Conservation (phyloP, 495 filamentous ascomycete species). For the Podospora anserina region DNA sequence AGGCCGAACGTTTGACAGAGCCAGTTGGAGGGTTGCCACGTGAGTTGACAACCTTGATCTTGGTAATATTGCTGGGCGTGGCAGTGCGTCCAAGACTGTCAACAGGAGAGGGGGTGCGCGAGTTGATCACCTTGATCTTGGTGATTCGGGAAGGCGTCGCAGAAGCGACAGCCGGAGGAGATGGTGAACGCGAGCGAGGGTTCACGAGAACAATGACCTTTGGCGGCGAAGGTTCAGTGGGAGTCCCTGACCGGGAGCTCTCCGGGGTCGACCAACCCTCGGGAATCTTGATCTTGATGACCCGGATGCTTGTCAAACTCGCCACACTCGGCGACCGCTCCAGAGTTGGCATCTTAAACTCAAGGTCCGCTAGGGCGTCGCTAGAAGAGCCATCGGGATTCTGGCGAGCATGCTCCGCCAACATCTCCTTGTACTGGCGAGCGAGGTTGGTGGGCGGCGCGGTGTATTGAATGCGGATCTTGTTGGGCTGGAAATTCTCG, state of each 20-base stretch:
- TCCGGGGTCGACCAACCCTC: background rate
- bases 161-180: background rate
- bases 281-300: conserved; percentile 26
- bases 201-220: conserved; percentile 15
- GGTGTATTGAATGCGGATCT: conserved; percentile 24
- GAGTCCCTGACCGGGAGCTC: background rate
- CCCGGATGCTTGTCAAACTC: background rate
- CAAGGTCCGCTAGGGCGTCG: background rate
- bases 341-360: conserved; percentile 3
- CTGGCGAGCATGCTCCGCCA: background rate
- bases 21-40: background rate
- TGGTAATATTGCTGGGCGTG: no score
- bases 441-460: background rate
- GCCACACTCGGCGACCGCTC: conserved; percentile 3
- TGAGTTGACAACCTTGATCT: background rate
- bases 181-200: conserved; percentile 9
- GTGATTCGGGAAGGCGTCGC: background rate
- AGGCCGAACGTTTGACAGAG: background rate
- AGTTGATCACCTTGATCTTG: background rate
- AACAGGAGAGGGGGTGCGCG: no score
- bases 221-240: background rate
- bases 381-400: background rate
- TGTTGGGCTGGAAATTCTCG: conserved; percentile 19
- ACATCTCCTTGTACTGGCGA: background rate
- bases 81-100: no score